phyloP scores from a whole-genome alignment of 75 land plant genomes.

The Larix kaempferi region DNA sequence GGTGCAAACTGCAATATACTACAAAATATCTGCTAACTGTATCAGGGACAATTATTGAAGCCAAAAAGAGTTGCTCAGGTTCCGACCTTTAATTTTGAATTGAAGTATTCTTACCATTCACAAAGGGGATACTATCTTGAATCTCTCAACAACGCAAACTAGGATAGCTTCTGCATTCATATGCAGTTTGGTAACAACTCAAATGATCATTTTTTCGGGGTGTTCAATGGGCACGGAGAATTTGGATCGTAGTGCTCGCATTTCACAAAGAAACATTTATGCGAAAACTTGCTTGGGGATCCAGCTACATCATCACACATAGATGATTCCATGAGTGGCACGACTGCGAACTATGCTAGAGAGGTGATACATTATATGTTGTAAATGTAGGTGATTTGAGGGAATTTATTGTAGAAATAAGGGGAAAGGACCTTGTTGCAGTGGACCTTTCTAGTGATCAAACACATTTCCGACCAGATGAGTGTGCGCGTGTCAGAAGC shows the following conservation, averaged over 20 bases:
- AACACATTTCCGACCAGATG: slow-evolving; percentile 73
- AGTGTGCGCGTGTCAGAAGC: slow-evolving; percentile 74
- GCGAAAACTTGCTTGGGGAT: slow-evolving; percentile 31
- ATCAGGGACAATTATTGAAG: too few species aligned
- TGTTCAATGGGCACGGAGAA: not conserved
- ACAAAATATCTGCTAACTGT: too few species aligned
- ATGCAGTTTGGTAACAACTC: slow-evolving; percentile 53
- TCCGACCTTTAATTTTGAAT: slow-evolving; percentile 55
- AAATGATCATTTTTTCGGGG: too few species aligned
- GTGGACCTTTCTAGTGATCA: slow-evolving; percentile 57
- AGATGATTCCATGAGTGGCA: slow-evolving; percentile 87
- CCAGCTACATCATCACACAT: slow-evolving; percentile 56
- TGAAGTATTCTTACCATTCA: too few species aligned
- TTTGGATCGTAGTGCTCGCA: slow-evolving; percentile 53
- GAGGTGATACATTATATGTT: slow-evolving; percentile 68
- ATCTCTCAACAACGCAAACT: too few species aligned
- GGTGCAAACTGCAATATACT: too few species aligned
- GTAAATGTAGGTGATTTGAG: slow-evolving; percentile 93
- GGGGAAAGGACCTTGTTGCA: slow-evolving; percentile 61
- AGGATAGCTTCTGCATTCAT: slow-evolving; percentile 64
- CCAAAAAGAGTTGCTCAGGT: slow-evolving; percentile 37
- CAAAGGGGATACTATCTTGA: too few species aligned
- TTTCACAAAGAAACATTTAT: slow-evolving; percentile 19
- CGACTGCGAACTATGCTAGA: slow-evolving; percentile 69
- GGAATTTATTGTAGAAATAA: slow-evolving; percentile 70